Evolutionary conservation across 2,329 filamentous ascomycete genomes (phyloP), one percentile per base, ranked within the genome.

Genomic region (Aureobasidium sp.): DNA sequence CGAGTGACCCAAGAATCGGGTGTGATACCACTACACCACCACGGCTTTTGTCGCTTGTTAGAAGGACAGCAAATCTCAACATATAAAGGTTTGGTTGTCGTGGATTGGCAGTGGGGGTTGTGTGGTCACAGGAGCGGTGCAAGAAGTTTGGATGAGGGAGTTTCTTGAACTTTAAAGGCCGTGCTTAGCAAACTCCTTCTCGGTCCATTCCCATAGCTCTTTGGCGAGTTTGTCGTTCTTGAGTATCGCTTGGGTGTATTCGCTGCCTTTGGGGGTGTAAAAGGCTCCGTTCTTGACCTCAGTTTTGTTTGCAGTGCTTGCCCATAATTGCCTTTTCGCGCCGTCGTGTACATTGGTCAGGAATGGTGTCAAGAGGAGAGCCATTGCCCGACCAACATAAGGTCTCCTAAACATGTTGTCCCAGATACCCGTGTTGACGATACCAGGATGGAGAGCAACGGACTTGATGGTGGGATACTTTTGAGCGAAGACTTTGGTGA

Each of bases 371-470:
- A 55, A 60, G 0, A 66, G 0, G 30, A 48, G 1, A 2, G n/a
- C 6, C 27, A 53, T 29, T 3, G 25, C 21, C 48, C 39, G 34
- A 3, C 58, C 58, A 9, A 63, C 66, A 60, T 34, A 62, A 7
- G 62, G 64, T 49, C 62, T 42, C 11, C 64, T 66, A 16, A 64
- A 58, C 27, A 67, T 55, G 60, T 66, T 11, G 16, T 67, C 65
- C 5, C 74, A 64, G 6, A 80, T 58, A 1, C 67, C 69, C 0
- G 77, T 79, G 3, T 66, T 63, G 32, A 78, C 74, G 4, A 74
- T 68, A 2, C 77, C 78, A 0, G 78, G 78, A 61, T 78, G 74
- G 1, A 80, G 62, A 0, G 74, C 65, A 3, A 77, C 69, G 8
- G 68, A 66, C 1, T 68, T 72, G 27, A 79, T 70, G 8, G 67